These are phyloP conservation scores for Botryotinia calthae DNA, from an alignment of 2,329 filamentous ascomycete genomes.

Conservation along the genomic window DNA sequence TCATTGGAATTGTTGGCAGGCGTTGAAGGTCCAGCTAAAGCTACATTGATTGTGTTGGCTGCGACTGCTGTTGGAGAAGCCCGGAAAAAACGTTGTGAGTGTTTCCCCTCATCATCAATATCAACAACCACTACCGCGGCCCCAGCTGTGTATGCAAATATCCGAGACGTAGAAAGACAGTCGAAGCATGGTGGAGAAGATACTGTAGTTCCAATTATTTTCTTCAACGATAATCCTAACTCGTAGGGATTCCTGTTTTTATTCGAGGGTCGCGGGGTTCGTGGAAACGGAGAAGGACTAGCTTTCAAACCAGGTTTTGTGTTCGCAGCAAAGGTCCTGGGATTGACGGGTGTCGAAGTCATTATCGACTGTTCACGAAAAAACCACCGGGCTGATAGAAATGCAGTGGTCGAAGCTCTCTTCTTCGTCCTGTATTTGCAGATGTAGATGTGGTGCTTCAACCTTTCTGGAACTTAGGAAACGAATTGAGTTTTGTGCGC, in stretches of 20 bases:
- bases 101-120: conserved; percentile 63
- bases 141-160: conserved; percentile 88
- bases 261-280: conserved; percentile 61
- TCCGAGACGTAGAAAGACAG: conserved; percentile 63
- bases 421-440: neutral
- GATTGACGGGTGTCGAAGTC: conserved; percentile 39
- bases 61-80: conserved; percentile 77
- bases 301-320: conserved; percentile 51
- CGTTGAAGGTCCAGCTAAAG: conserved; percentile 51
- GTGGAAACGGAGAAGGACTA: conserved; percentile 70
- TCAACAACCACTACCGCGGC: conserved; percentile 89
- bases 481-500: neutral
- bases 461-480: neutral
- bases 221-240: conserved; percentile 67
- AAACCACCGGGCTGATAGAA: neutral
- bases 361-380: conserved; percentile 35
- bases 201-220: conserved; percentile 90
- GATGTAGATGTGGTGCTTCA: neutral
- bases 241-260: conserved; percentile 49
- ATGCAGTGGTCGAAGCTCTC: conserved; percentile 9
- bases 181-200: conserved; percentile 83
- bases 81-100: conserved; percentile 82
- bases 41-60: conserved; percentile 51
- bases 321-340: conserved; percentile 36
- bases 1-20: conserved; percentile 60